Base-by-base conservation (phyloP, 805 yeast species). In the Cyberlindnera japonica region DNA sequence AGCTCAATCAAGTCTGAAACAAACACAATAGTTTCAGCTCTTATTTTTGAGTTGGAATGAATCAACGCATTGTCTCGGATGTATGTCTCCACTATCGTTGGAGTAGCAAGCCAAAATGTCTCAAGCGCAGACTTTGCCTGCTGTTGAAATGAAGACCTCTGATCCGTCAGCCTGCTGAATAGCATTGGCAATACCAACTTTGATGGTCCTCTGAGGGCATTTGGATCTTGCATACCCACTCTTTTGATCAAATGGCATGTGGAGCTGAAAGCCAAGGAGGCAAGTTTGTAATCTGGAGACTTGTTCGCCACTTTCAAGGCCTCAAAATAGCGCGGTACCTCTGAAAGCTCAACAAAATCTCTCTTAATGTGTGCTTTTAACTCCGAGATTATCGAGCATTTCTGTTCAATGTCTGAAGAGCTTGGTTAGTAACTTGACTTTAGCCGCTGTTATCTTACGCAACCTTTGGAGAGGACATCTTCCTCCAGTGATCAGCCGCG, bases 161-260 rank as follows among this genome's bases (percentile, higher is more conserved):
- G 48, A 43, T 73, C 78, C 6, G 68, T 67, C 24, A 79, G 54
- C 26, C 71, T 61, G 34, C 65, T 66, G 11, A 79, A 56, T n/a
- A 79, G 49, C 6, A 75, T 66, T 2, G 84, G 84, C 5, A 79
- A 54, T 3, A 75, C 71, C 18, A 65, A 57, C 39, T 62, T 65
- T 28, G 73, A 65, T 27, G 72, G 71, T 2, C 60, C 55, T 43
- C 62, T 62, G 31, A 79, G 60, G 0, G 71, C 63, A 9, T 57
- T 52, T 2, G 67, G 59, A 48, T 77, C 81, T 57, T 79, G 84
- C 58, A 76, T 72, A 34, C 77, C 71, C 6, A 79, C 74, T 16
- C 84, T 60, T 43, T 77, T 78, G 22, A 79, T 70, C 38, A 78
- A 57, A 50, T 79, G 82, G 35, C 79, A 75, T 4, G 76, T 54